Conservation (phyloP, 768 basidiomycete species). For the Naganishia antarctica region DNA sequence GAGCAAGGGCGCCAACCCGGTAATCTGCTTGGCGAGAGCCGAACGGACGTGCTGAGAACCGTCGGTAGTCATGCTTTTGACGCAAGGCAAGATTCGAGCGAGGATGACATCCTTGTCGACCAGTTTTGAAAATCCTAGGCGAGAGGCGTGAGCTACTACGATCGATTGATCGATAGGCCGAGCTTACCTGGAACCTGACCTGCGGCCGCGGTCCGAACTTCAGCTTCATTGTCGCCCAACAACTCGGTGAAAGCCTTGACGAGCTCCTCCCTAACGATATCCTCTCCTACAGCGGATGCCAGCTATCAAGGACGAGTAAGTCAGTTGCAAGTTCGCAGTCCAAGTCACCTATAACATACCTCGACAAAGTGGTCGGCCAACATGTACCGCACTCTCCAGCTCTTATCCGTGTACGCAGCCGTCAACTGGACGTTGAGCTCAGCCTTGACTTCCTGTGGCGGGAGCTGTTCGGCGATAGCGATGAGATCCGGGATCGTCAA, state of each 20-base stretch:
- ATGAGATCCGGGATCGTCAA: conserved; percentile 94
- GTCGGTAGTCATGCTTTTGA: conserved; percentile 88
- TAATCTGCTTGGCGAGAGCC: conserved; percentile 90
- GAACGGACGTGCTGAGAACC: conserved; percentile 95
- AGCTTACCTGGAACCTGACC: conserved; percentile 88
- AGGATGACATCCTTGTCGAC: conserved; percentile 91
- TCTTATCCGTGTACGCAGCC: conserved; percentile 85
- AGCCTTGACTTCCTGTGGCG: conserved; percentile 75
- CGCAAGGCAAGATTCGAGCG: conserved; percentile 86
- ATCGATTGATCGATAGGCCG: neutral
- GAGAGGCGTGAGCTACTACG: neutral
- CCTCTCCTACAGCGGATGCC: conserved; percentile 80
- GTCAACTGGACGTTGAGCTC: conserved; percentile 83
- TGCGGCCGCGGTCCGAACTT: conserved; percentile 91
- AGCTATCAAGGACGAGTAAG: conserved; percentile 56
- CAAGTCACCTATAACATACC: conserved; percentile 51
- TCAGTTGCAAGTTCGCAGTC: neutral
- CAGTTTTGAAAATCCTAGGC: conserved; percentile 82
- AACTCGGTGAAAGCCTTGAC: conserved; percentile 88
- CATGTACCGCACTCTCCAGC: conserved; percentile 99
- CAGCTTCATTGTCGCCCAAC: conserved; percentile 96
- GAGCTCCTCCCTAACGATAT: conserved; percentile 87
- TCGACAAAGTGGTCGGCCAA: conserved; percentile 95
- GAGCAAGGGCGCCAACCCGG: conserved; percentile 87
- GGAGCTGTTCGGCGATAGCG: conserved; percentile 76